phyloP scores from a whole-genome alignment of 2,329 filamentous ascomycete genomes.

The Lachnellula suecica region DNA sequence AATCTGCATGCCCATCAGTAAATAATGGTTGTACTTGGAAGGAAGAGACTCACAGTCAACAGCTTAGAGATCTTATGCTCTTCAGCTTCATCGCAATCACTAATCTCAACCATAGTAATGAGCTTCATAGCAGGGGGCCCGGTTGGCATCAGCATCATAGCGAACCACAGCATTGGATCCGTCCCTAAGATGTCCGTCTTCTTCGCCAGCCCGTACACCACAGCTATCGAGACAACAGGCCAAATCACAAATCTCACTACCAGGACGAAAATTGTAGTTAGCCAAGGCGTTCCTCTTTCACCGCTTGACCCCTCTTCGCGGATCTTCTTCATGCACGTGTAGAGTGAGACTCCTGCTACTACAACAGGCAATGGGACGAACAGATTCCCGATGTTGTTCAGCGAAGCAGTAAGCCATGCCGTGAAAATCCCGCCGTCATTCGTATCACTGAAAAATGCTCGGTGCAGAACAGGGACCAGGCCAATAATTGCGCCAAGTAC shows the following conservation, averaged over 20 bases:
- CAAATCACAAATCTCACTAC: slow-evolving; percentile 60
- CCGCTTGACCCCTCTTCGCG: slow-evolving; percentile 38
- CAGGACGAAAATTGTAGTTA: slow-evolving; percentile 47
- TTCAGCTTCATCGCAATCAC: slow-evolving; percentile 37
- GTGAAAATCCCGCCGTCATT: slow-evolving; percentile 62
- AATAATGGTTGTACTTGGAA: not conserved
- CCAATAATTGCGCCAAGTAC: slow-evolving; percentile 58
- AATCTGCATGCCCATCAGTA: slow-evolving; percentile 25
- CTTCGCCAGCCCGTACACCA: slow-evolving; percentile 54
- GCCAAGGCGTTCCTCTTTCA: slow-evolving; percentile 42
- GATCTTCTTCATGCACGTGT: slow-evolving; percentile 48
- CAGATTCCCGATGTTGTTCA: slow-evolving; percentile 61
- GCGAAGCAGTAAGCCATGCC: slow-evolving; percentile 62
- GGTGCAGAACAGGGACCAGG: slow-evolving; percentile 57
- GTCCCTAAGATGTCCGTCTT: slow-evolving; percentile 49
- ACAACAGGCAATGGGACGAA: slow-evolving; percentile 67
- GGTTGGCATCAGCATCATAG: slow-evolving; percentile 47
- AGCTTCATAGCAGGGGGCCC: slow-evolving; percentile 49
- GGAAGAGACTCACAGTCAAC: slow-evolving; percentile 36
- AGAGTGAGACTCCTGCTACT: slow-evolving; percentile 65
- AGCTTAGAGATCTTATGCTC: slow-evolving; percentile 45
- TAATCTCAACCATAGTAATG: slow-evolving; percentile 45
- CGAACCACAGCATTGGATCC: slow-evolving; percentile 68
- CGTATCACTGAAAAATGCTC: slow-evolving; percentile 58
- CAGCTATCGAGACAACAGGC: slow-evolving; percentile 53